These are phyloP conservation scores for Buddleja alternifolia DNA, from an alignment of 257 asterid genomes.

Conservation along the genomic window DNA sequence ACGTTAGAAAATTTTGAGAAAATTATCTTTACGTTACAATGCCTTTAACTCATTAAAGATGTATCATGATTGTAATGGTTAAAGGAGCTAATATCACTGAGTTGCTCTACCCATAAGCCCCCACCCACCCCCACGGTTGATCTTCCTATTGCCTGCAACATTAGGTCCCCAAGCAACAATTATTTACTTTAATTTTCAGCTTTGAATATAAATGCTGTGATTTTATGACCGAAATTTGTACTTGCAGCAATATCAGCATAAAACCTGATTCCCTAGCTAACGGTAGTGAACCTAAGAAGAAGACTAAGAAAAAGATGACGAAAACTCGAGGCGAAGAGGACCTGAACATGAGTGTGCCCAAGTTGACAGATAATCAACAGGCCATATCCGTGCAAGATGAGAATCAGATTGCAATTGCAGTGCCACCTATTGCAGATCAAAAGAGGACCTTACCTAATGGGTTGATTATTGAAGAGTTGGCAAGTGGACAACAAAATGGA, in stretches of 20 bases:
- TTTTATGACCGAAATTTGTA: neutral
- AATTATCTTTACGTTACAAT: neutral
- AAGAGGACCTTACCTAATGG: constrained; percentile 71
- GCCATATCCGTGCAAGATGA: constrained; percentile 27
- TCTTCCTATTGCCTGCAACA: neutral
- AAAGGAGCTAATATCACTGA: neutral
- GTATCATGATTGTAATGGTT: neutral
- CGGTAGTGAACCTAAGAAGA: constrained; percentile 43
- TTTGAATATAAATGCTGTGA: neutral
- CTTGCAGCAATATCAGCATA: constrained; percentile 36
- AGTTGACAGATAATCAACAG: constrained; percentile 36
- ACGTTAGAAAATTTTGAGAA: constrained; percentile 6
- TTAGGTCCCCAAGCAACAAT: neutral
- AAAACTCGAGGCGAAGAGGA: constrained; percentile 36
- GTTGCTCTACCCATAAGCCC: neutral
- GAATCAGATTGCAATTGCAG: constrained; percentile 30
- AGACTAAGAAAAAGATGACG: constrained; percentile 50
- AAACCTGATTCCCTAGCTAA: constrained; percentile 37
- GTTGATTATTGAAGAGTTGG: constrained; percentile 70
- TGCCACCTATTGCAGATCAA: constrained; percentile 29
- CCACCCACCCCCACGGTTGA: neutral
- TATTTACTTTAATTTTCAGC: constrained; percentile 11
- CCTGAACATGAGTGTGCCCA: constrained; percentile 20
- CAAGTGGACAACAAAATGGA: constrained; percentile 62
- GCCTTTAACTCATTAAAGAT: neutral